Base-by-base conservation (phyloP, 495 filamentous ascomycete genomes). In the Chaetomidium leptoderma region DNA sequence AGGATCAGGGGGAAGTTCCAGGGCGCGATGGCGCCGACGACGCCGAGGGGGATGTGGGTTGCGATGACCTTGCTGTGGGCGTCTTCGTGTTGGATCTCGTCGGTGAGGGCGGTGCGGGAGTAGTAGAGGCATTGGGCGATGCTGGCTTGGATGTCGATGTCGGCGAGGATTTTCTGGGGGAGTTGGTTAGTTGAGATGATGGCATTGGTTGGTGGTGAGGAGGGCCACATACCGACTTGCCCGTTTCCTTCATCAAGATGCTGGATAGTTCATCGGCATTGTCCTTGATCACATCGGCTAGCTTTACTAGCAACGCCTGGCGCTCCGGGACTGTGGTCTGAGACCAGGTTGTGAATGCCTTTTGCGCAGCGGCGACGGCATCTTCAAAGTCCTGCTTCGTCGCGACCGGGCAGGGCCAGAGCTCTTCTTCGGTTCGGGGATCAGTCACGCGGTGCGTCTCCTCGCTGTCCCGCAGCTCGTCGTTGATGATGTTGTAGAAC, bases 1-100 rank as follows among this genome's bases (percentile, higher is more conserved):
- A 85, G 74, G 42, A 83, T 71, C 2, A 84, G 49, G n/a, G 83
- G 82, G 67, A 81, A 87, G 76, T 87, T 87, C 81, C 84, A 87
- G 0, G 85, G 83, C 40, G 73, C 71, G 57, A 84, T 83, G 52
- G 76, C 82, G 24, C 63, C 79, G 17, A 76, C 72, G 9, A 82
- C 72, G 35, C 82, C 82, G 35, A 84, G 70, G 0, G 82, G 81
- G 13, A 65, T 59, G 63, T 83, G 74, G 0, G 77, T 79, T 8
- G 74, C 74, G 27, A 82, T 63, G 49, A 81, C 71, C 47, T 67
- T 70, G 30, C 65, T 59, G 6, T 73, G 74, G 19, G 77, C 78
- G 49, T 73, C 78, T 32, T 86, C 81, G 48, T 80, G 72, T 42
- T 83, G 67, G 19, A 78, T 47, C 27, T 78, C 74, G 42, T 79